Evolutionary conservation across 2,329 filamentous ascomycete species (phyloP).

Genomic region (Fusarium sp.): DNA sequence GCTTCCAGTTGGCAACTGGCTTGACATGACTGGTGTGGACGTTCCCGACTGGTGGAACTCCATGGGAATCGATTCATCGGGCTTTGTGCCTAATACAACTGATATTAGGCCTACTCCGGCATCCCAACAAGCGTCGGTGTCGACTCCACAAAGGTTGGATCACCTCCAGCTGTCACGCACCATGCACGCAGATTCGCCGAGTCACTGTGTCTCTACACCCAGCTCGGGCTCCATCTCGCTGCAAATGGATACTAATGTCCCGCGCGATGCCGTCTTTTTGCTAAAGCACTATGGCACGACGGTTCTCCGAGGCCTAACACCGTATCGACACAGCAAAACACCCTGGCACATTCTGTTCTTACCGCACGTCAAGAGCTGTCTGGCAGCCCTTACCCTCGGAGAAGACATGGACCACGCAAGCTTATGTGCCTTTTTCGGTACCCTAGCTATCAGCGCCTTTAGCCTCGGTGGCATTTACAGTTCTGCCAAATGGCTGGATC

Average conservation of each 20-base stretch:
- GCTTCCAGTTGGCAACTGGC: background rate
- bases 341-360: conserved; percentile 37
- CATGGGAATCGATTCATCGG: background rate
- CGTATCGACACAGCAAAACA: conserved; percentile 39
- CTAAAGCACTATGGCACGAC: conserved; percentile 32
- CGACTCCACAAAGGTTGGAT: background rate
- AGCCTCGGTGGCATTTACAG: conserved; percentile 27
- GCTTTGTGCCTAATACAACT: background rate
- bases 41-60: conserved; percentile 29
- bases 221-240: background rate
- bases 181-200: background rate
- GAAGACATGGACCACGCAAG: conserved; percentile 37
- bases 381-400: conserved; percentile 25
- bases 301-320: conserved; percentile 31
- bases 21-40: background rate
- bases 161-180: background rate
- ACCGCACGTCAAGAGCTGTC: conserved; percentile 28
- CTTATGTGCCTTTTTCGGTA: conserved; percentile 35
- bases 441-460: conserved; percentile 33
- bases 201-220: background rate
- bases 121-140: background rate
- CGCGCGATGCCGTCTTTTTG: conserved; percentile 25
- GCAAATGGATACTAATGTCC: conserved; percentile 4
- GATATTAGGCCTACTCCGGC: background rate
- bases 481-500: conserved; percentile 24